Base-by-base conservation (phyloP, 2,329 filamentous ascomycete species). In the Colletotrichum tofieldiae region DNA sequence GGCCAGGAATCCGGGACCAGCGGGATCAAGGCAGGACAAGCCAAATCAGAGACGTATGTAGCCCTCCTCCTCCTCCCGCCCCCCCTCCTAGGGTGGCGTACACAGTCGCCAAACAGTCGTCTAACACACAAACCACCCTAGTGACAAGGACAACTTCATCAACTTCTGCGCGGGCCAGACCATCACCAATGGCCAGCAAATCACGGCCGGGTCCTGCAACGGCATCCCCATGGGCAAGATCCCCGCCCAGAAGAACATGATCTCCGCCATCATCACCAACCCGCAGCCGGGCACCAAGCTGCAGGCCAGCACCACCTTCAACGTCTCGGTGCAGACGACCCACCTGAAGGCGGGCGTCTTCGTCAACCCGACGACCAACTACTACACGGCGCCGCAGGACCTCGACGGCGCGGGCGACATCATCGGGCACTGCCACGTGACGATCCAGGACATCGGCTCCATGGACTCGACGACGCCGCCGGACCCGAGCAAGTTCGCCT, bases 161-260 rank as follows among this genome's bases (percentile, higher is more conserved):
- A 90, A 90, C 81, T 87, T 90, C 79, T 91, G 89, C 77, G 77
- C 81, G 7, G 87, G 87, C 72, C 84, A 87, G 77, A 85, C 83
- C 3, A 76, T 87, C 67, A 90, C 88, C 73, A 89, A 90, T 74
- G 89, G 88, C 73, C 80, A 82, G 7, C 88, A 90, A 75, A 79
- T 83, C 73, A 79, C 81, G 49, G 77, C 73, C 0, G 87, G 87
- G 12, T 89, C 88, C 55, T 90, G 89, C 80, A 90, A 89, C 77
- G 85, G 86, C 71, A 86, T 90, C 67, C 86, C 85, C n/a, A 89
- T 90, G 87, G 88, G 88, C 73, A 83, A 87, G 56, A 86, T 90
- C 67, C 88, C 88, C 11, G 80, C 84, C 11, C 78, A 81, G 23
- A 76, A 76, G 67, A 84, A 86, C 74, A 90, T 90, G 88, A 80